phyloP scores from a whole-genome alignment of 495 filamentous ascomycete species.

The Xylaria scruposa region DNA sequence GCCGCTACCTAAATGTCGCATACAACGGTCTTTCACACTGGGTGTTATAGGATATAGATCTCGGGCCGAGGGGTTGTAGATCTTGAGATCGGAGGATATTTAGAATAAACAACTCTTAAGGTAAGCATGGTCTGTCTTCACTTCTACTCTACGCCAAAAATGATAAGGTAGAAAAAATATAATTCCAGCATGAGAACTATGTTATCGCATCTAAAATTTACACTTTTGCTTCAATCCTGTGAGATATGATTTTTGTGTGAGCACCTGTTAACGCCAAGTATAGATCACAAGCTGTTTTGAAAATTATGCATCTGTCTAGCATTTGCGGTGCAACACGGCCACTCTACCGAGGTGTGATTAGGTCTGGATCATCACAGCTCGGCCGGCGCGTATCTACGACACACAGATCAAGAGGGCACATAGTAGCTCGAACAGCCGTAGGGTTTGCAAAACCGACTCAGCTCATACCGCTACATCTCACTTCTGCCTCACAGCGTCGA shows the following conservation, averaged over 20 bases:
- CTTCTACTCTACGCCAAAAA: neutral
- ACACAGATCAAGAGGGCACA: neutral
- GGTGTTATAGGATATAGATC: neutral
- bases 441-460: slow-evolving; percentile 34
- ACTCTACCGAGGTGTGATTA: neutral
- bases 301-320: slow-evolving; percentile 14
- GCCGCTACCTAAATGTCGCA: neutral
- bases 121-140: slow-evolving; percentile 5
- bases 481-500: slow-evolving; percentile 20
- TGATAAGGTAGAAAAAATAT: neutral
- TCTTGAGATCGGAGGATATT: neutral
- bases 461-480: slow-evolving; percentile 25
- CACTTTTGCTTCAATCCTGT: neutral
- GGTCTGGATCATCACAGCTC: neutral
- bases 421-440: slow-evolving; percentile 24
- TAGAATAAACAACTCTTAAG: slow-evolving; percentile 7
- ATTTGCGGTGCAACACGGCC: slow-evolving; percentile 15
- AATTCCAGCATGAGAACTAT: neutral
- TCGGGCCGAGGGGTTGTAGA: neutral
- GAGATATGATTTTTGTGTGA: no score
- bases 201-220: neutral
- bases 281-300: neutral
- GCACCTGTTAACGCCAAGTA: neutral
- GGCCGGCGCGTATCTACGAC: slow-evolving; percentile 12
- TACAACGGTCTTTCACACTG: neutral